Evolutionary conservation across 176 grass and related monocot species (phyloP).

Genomic region (Aegilops bicornis): DNA sequence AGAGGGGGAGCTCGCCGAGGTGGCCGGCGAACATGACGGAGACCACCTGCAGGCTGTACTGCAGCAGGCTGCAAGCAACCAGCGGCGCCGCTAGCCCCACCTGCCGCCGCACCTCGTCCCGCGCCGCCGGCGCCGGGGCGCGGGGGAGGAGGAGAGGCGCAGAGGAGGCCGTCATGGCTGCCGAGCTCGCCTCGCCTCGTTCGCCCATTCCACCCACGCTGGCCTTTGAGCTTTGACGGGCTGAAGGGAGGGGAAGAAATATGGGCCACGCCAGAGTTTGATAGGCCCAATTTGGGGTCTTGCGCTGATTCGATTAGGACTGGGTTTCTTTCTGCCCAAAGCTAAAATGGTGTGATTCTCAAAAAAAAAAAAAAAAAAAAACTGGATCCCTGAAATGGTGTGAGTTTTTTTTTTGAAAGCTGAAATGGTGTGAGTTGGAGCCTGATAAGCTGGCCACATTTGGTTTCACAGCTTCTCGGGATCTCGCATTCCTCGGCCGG

Average conservation of each 20-base stretch:
- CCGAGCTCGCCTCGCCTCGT: background rate
- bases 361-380: no score
- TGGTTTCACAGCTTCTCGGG: no score
- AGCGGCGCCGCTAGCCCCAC: constrained; percentile 62
- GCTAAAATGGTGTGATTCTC: no score
- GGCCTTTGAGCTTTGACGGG: background rate
- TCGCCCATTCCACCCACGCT: constrained; percentile 3
- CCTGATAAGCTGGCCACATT: no score
- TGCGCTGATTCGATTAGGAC: background rate
- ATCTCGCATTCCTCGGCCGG: no score
- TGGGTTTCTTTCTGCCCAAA: no score
- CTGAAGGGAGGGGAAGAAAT: background rate
- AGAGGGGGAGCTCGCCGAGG: constrained; percentile 61
- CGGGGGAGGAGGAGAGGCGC: constrained; percentile 10
- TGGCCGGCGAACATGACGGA: constrained; percentile 78
- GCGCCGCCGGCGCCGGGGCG: background rate
- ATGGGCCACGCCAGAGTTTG: background rate
- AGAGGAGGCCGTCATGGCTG: constrained; percentile 1
- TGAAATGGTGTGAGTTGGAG: no score
- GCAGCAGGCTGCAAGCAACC: constrained; percentile 55
- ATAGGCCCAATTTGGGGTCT: background rate
- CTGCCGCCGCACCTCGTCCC: constrained; percentile 43
- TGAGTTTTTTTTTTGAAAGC: no score
- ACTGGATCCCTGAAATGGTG: no score
- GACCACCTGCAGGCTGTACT: constrained; percentile 62